Base-by-base conservation (phyloP, 345 rosid genomes). In the Syzygium aromaticum region DNA sequence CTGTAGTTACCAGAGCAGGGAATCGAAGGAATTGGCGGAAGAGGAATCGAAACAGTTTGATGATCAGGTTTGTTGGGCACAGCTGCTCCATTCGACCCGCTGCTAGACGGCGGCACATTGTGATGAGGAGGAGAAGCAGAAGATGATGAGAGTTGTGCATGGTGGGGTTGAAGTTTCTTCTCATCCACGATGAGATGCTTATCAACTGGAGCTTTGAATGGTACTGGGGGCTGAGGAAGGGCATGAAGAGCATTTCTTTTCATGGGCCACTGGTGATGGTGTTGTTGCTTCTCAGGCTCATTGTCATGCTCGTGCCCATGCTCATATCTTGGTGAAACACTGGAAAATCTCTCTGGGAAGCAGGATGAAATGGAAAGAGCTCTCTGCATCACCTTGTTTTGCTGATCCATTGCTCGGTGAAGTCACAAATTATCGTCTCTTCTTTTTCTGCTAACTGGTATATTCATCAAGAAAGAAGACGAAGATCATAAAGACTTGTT, bases 301-400 rank as follows among this genome's bases (percentile, higher is more conserved):
- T 33, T 17, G 19, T 61, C 73, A 0, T 61, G 73, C 9, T 61
- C 73, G 38, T 61, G 73, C 43, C 33, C 80, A 5, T 38, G 86
- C 51, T 57, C 21, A 5, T 52, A 4, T 16, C 28, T 57, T 1
- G 86, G 86, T 22, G 64, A 57, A 43, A 57, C 51, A 85, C 28
- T 25, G 22, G 28, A 21, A n/a, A 57, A 85, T 85, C 86, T 85
- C 52, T 85, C 86, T 0, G 86, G 86, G 77, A 85, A 85, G 77
- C 86, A 85, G 22, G 86, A 54, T 17, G 64, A 57, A n/a, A 85
- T 57, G 64, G 86, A 85, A 33, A 53, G 86, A 85, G 51, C 86
- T 85, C 86, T 85, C 43, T 85, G 64, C 86, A 85, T 54, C 64
- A 16, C 73, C 33, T 33, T 43, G 17, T 84, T 73, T 73, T 73